Base-by-base conservation (phyloP, 371 early-diverging fungal species). In the Mortierella sp. region DNA sequence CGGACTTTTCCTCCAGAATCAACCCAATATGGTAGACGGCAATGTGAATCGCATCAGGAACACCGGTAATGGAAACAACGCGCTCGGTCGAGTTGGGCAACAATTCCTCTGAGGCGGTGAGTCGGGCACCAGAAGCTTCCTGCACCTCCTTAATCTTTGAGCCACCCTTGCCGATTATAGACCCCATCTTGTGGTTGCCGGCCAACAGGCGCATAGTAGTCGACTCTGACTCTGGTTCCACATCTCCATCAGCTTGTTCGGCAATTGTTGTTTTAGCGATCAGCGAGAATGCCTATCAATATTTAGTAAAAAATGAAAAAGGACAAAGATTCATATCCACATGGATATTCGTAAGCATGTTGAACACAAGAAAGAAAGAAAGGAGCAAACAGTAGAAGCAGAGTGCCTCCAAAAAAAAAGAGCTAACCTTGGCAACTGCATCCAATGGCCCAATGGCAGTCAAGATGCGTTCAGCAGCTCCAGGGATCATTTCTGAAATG, bases 131-230 rank as follows among this genome's bases (percentile, higher is more conserved):
- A 24, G 96, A 95, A 37, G 90, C 88, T 53, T 95, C 94, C 74
- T 98, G 95, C 73, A 98, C 95, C 76, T 96, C 95, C 70, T 80
- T 83, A 86, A 98, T 98, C 73, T 95, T 94, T 21, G 83, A 78
- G 28, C 98, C 98, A 24, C 93, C 92, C 84, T 96, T 96, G 73
- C 98, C 98, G 78, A 98, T 98, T 77, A 98, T 89, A 46, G 94
- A 93, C 13, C 98, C 98, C 95, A 97, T 95, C 19, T 91, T 91
- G 67, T 82, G 87, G 76, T 95, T 91, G 31, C 94, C 92, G 8
- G 96, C 91, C 40, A 97, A 90, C 11, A 96, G 57, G 21, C 94
- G 91, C 53, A 96, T 90, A n/a, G 92, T 88, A 21, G 92, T 80
- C 11, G 89, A 79, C 73, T 88, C 79, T 10, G 78, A 76, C 64